Evolutionary conservation across 2,329 filamentous ascomycete genomes (phyloP).

Genomic region (Colletotrichum gigasporum): DNA sequence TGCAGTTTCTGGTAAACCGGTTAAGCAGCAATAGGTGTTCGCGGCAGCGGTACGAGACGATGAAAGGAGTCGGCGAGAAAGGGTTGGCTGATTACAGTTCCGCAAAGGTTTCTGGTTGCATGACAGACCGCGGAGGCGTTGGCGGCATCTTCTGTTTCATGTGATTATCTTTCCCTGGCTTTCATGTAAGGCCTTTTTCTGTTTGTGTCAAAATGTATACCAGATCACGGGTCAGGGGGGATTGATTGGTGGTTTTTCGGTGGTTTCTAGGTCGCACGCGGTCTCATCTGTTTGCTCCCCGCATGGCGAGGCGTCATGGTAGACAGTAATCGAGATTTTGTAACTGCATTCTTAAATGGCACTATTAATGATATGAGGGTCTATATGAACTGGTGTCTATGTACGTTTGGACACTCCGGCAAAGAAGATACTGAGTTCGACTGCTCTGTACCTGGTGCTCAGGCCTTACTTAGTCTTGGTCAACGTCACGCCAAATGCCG

Average conservation of each 20-base stretch:
- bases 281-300: conserved; percentile 10
- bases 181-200: neutral
- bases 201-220: conserved; percentile 25
- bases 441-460: too few relatives aligned
- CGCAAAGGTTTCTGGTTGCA: neutral
- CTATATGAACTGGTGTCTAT: too few relatives aligned
- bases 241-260: neutral
- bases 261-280: neutral
- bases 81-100: neutral
- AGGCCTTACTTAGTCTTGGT: neutral
- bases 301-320: conserved; percentile 28
- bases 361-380: too few relatives aligned
- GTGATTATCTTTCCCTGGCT: conserved; percentile 18
- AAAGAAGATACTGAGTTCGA: too few relatives aligned
- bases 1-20: conserved; percentile 89
- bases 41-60: too few relatives aligned
- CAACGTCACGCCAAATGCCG: conserved; percentile 12
- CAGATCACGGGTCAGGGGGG: conserved; percentile 12
- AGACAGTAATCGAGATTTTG: conserved; percentile 12
- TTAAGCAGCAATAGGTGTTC: too few relatives aligned
- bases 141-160: conserved; percentile 13
- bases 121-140: neutral
- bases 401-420: too few relatives aligned
- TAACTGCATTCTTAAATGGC: neutral
- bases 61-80: neutral